A percentile compares a stretch with the other conserved stretches of the same genome.
These are phyloP conservation scores for Cutaneotrichosporon arboriforme DNA, from an alignment of 1,284 basidiomycete species.

Conservation along the genomic window DNA sequence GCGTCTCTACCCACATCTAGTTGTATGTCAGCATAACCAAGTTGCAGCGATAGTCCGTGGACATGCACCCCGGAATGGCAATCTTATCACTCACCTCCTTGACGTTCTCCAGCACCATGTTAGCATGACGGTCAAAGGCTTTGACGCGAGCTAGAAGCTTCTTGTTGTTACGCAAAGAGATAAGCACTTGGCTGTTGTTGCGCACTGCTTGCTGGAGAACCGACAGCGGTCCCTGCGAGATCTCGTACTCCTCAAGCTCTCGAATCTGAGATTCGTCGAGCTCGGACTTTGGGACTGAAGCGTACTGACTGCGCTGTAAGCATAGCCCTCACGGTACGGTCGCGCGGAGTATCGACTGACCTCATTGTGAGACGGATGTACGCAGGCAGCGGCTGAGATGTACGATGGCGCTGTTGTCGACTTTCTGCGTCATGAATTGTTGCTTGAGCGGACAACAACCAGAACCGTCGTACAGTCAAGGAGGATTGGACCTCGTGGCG, in stretches of 20 bases:
- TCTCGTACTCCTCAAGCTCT: conserved; percentile 93
- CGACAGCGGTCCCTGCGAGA: conserved; percentile 93
- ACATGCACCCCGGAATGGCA: too few relatives aligned
- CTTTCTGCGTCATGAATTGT: background rate
- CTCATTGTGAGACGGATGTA: too few relatives aligned
- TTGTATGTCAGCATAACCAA: too few relatives aligned
- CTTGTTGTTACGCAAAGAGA: conserved; percentile 97
- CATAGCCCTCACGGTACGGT: background rate
- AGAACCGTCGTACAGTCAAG: too few relatives aligned
- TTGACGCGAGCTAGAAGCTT: conserved; percentile 96
- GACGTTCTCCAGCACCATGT: conserved; percentile 97
- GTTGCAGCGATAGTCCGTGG: too few relatives aligned
- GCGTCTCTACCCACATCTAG: conserved; percentile 98
- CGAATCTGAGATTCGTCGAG: conserved; percentile 94
- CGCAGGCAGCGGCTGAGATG: too few relatives aligned
- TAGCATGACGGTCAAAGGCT: conserved; percentile 97
- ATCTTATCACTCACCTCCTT: conserved; percentile 79
- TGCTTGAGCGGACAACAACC: too few relatives aligned
- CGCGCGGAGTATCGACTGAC: background rate
- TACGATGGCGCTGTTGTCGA: too few relatives aligned
- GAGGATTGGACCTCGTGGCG: conserved; percentile 4
- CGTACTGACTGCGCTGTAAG: conserved; percentile 70
- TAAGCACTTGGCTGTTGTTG: conserved; percentile 95
- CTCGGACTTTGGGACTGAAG: conserved; percentile 93
- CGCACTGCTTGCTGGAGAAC: conserved; percentile 96